These are phyloP conservation scores for Scutellaria galericulata DNA, from an alignment of 257 asterid genomes.

Conservation along the genomic window DNA sequence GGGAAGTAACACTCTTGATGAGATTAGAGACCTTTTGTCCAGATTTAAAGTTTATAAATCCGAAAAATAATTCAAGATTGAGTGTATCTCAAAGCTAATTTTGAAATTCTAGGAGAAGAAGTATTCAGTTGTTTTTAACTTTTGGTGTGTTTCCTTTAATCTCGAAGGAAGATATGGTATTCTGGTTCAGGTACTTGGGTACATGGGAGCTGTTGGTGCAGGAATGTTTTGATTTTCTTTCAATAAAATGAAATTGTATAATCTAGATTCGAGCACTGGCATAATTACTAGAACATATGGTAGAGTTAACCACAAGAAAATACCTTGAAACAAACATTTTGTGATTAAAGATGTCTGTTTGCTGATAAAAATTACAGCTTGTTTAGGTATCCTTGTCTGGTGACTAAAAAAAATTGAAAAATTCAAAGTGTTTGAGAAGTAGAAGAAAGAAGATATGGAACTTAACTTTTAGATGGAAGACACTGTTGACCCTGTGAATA, in stretches of 20 bases:
- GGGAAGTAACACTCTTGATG: constrained; percentile 2
- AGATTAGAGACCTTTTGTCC: neutral
- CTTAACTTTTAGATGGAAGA: neutral
- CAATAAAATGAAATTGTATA: neutral
- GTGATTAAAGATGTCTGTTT: neutral
- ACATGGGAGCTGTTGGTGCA: neutral
- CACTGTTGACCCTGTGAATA: neutral
- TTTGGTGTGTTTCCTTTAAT: neutral
- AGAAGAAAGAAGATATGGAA: neutral
- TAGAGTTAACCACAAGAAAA: neutral
- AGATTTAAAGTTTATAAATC: constrained; percentile 1
- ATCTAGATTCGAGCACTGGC: constrained; percentile 1
- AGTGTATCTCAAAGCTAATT: neutral
- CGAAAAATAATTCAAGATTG: neutral
- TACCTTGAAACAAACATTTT: neutral
- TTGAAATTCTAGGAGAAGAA: constrained; percentile 5
- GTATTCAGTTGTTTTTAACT: neutral
- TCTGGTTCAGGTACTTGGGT: neutral
- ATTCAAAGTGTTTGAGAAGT: neutral
- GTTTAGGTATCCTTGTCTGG: neutral
- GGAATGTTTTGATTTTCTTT: neutral
- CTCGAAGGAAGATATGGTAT: neutral
- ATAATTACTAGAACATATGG: neutral
- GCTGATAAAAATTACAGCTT: neutral
- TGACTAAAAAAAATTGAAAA: neutral